phyloP scores from a whole-genome alignment of 208 protist genomes.

The Trypanosoma congolense region DNA sequence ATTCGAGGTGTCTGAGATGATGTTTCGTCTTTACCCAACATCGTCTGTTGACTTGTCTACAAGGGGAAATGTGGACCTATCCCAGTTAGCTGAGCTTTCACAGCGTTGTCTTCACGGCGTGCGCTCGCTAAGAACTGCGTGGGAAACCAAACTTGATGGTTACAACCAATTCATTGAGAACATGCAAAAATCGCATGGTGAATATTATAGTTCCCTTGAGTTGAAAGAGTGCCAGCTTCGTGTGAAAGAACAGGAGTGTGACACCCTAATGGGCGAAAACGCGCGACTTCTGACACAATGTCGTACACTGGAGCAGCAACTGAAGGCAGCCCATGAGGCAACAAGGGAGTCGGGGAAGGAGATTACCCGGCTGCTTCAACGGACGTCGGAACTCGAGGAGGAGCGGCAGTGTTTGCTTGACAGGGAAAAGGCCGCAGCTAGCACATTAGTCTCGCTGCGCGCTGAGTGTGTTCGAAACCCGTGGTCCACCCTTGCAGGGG shows the following conservation, averaged over 20 bases:
- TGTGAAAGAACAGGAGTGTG: conserved; percentile 15
- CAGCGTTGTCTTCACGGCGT: conserved; percentile 22
- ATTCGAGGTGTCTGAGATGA: conserved; percentile 30
- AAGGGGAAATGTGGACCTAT: neutral
- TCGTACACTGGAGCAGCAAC: conserved; percentile 11
- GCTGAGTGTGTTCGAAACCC: conserved; percentile 12
- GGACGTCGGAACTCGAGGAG: conserved; percentile 10
- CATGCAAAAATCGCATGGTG: conserved; percentile 15
- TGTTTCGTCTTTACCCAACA: conserved; percentile 25
- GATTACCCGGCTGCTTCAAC: conserved; percentile 2
- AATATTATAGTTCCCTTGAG: conserved; percentile 22
- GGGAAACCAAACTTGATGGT: conserved; percentile 23
- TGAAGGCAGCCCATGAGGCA: conserved; percentile 6
- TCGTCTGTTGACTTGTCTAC: conserved; percentile 22
- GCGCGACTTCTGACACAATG: conserved; percentile 6
- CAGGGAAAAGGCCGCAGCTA: conserved; percentile 7
- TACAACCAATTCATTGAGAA: conserved; percentile 29
- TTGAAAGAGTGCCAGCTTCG: conserved; percentile 17
- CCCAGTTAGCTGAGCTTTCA: conserved; percentile 11
- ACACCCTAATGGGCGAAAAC: conserved; percentile 4
- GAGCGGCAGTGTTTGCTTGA: conserved; percentile 17
- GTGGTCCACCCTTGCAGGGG: neutral
- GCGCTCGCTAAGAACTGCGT: conserved; percentile 13
- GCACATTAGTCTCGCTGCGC: conserved; percentile 17
- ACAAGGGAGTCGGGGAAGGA: conserved; percentile 1